These are phyloP conservation scores for Danielozyma ontarioensis DNA, from an alignment of 805 yeast species.

Conservation along the genomic window DNA sequence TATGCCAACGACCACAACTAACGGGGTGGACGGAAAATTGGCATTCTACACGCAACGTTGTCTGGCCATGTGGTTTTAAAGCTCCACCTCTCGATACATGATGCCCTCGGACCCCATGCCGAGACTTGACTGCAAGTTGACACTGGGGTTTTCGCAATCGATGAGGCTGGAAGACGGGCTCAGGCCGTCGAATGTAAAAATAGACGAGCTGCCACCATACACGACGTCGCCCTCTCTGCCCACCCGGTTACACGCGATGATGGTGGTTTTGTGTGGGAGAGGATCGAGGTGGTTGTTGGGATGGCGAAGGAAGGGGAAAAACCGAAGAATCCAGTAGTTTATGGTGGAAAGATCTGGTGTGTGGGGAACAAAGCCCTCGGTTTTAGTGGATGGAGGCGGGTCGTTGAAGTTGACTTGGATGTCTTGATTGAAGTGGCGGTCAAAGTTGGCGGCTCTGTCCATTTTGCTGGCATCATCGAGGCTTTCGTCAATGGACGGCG, in stretches of 20 bases:
- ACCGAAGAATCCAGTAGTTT: conserved; percentile 71
- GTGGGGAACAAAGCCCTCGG: conserved; percentile 17
- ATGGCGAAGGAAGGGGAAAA: conserved; percentile 55
- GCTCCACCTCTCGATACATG: conserved; percentile 52
- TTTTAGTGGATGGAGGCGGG: conserved; percentile 1
- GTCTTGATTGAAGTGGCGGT: neutral
- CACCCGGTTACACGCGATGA: conserved; percentile 63
- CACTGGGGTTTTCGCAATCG: conserved; percentile 45
- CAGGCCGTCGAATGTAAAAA: conserved; percentile 44
- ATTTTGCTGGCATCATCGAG: neutral
- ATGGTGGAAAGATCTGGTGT: conserved; percentile 47
- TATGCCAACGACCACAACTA: too few species aligned
- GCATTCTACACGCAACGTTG: too few species aligned
- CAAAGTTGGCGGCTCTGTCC: neutral
- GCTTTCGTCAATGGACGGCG: conserved; percentile 32
- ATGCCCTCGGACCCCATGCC: conserved; percentile 66
- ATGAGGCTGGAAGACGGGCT: conserved; percentile 22
- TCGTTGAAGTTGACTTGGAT: neutral
- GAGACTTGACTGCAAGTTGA: conserved; percentile 49
- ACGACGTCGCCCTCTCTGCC: conserved; percentile 71
- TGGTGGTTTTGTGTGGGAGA: conserved; percentile 18
- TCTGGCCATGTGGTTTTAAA: too few species aligned
- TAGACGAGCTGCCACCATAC: conserved; percentile 64
- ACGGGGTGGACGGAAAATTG: too few species aligned
- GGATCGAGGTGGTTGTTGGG: conserved; percentile 18